phyloP scores from a whole-genome alignment of 2,329 filamentous ascomycete genomes.

The Aspergillus oerlinghausenensis region DNA sequence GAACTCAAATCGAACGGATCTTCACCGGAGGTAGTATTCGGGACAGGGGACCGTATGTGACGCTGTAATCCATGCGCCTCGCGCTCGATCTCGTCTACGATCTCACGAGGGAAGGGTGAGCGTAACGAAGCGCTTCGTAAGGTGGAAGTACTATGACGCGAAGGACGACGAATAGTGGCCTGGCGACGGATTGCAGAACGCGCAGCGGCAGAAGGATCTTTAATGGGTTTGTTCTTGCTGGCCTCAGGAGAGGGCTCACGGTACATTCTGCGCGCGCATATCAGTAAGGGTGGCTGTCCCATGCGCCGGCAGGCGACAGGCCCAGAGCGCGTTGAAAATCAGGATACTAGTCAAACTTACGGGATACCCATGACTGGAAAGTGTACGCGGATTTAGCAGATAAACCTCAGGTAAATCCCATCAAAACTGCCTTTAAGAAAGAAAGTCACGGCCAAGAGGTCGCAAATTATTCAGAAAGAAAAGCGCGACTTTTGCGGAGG shows the following conservation, averaged over 20 bases:
- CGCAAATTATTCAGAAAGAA: constrained; percentile 9
- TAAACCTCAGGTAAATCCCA: not conserved
- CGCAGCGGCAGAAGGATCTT: constrained; percentile 50
- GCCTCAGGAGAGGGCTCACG: constrained; percentile 48
- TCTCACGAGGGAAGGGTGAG: constrained; percentile 26
- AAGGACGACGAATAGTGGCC: constrained; percentile 31
- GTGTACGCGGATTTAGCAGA: constrained; percentile 7
- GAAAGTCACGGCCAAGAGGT: constrained; percentile 6
- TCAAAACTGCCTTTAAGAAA: not conserved
- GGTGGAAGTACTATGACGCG: constrained; percentile 23
- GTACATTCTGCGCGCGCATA: constrained; percentile 46
- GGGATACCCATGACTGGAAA: constrained; percentile 37
- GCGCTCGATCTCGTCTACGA: constrained; percentile 29
- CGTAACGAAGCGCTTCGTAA: constrained; percentile 26
- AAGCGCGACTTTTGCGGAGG: constrained; percentile 14
- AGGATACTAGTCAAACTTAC: constrained; percentile 28
- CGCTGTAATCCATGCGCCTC: constrained; percentile 19
- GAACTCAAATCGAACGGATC: constrained; percentile 26
- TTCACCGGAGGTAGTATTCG: constrained; percentile 23
- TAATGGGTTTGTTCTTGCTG: constrained; percentile 39
- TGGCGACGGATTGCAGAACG: constrained; percentile 58
- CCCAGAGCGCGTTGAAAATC: constrained; percentile 11
- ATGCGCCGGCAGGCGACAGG: constrained; percentile 9
- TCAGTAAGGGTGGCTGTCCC: constrained; percentile 17
- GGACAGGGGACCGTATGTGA: constrained; percentile 23